Conservation (phyloP, 1,139 yeast genomes). For the Scheffersomyces titani region DNA sequence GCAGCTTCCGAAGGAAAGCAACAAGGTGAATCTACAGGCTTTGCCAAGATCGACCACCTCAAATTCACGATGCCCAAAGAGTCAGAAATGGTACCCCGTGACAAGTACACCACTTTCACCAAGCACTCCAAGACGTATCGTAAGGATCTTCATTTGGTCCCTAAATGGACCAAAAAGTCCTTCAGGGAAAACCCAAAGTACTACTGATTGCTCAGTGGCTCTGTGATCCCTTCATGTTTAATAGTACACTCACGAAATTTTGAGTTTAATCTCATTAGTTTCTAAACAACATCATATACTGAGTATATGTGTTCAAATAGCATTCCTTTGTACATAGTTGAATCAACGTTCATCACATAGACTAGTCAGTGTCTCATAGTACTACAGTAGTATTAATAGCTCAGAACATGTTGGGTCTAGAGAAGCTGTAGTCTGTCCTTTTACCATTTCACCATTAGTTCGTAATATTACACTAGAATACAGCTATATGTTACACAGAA, state of each 20-base stretch:
- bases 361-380: neutral
- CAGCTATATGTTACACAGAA: neutral
- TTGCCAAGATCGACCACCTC: constrained; percentile 54
- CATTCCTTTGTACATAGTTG: neutral
- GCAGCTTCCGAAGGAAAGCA: constrained; percentile 16
- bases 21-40: constrained; percentile 45
- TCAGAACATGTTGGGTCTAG: neutral
- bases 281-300: neutral
- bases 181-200: constrained; percentile 79
- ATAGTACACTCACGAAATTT: neutral
- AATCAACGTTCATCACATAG: neutral
- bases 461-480: neutral
- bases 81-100: constrained; percentile 71
- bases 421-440: neutral
- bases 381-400: neutral
- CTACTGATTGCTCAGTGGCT: constrained; percentile 41
- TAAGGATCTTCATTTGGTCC: constrained; percentile 83
- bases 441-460: neutral
- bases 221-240: neutral
- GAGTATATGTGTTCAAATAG: neutral
- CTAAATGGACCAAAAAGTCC: constrained; percentile 87
- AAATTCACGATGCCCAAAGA: constrained; percentile 72
- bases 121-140: constrained; percentile 76
- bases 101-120: constrained; percentile 87
- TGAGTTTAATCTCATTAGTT: neutral